Conservation (phyloP, 1,139 yeast species). For the Geotrichum aggregatum region DNA sequence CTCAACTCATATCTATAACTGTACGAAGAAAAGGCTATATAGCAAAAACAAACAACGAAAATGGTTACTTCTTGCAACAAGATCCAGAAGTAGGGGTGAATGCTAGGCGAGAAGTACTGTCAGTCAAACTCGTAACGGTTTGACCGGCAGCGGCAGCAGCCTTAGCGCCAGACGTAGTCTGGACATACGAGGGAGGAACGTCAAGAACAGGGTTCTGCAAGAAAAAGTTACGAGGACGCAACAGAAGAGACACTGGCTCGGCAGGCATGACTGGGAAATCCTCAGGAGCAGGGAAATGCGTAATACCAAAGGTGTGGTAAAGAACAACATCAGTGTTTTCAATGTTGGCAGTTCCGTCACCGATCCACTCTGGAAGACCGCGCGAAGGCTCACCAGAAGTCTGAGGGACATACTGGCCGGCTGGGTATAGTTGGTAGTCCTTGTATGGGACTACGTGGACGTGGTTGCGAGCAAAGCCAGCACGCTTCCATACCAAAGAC, state of each 20-base stretch:
- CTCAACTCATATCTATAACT: too few species aligned
- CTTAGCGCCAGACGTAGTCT: slow-evolving; percentile 58
- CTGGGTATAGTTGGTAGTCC: slow-evolving; percentile 63
- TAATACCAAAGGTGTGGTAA: slow-evolving; percentile 79
- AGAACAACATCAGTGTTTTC: slow-evolving; percentile 67
- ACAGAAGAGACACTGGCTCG: slow-evolving; percentile 67
- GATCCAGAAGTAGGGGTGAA: slow-evolving; percentile 30
- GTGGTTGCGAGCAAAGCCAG: slow-evolving; percentile 70
- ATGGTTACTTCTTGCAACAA: slow-evolving; percentile 30
- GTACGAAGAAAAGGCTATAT: too few species aligned
- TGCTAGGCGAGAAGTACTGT: slow-evolving; percentile 44
- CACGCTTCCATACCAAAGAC: slow-evolving; percentile 72
- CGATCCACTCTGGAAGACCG: slow-evolving; percentile 72
- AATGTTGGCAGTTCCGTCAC: slow-evolving; percentile 57
- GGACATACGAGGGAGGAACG: slow-evolving; percentile 63
- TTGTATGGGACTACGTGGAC: slow-evolving; percentile 67
- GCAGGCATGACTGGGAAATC: slow-evolving; percentile 90
- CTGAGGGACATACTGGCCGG: slow-evolving; percentile 76
- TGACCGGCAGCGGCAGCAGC: slow-evolving; percentile 25
- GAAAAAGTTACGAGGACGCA: slow-evolving; percentile 78
- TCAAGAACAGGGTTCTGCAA: slow-evolving; percentile 72
- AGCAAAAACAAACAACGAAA: not conserved
- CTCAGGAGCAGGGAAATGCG: slow-evolving; percentile 85
- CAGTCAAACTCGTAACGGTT: slow-evolving; percentile 52
- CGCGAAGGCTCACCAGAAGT: slow-evolving; percentile 70